Evolutionary conservation across 1,284 basidiomycete genomes (phyloP).

Genomic region (Ceratobasidium sp.): DNA sequence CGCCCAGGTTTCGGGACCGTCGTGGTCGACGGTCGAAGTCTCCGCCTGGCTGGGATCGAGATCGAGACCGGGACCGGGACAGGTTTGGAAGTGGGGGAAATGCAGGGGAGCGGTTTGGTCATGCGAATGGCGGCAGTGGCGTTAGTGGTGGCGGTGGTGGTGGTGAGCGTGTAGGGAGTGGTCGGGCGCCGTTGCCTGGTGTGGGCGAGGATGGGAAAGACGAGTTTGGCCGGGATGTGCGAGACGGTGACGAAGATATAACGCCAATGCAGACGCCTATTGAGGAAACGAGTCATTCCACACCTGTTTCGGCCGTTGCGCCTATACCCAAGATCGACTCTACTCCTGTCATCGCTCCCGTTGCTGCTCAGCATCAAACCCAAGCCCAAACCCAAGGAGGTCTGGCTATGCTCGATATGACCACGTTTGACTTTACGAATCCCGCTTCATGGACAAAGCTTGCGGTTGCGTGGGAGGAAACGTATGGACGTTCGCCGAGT

Average conservation of each 20-base stretch:
- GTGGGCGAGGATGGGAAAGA: slow-evolving; percentile 33
- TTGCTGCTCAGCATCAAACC: too few species aligned
- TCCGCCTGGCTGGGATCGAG: slow-evolving; percentile 8
- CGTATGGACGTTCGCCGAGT: slow-evolving; percentile 44
- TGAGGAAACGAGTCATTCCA: background rate
- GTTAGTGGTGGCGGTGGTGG: background rate
- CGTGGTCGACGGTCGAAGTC: slow-evolving; percentile 21
- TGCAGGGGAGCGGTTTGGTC: too few species aligned
- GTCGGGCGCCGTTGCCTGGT: slow-evolving; percentile 32
- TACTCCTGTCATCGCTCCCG: too few species aligned
- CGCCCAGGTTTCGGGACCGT: slow-evolving; percentile 13
- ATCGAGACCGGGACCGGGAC: background rate
- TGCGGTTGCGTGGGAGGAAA: slow-evolving; percentile 45
- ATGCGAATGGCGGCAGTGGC: too few species aligned
- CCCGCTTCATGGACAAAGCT: slow-evolving; percentile 45
- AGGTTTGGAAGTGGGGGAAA: too few species aligned
- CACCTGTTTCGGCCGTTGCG: background rate
- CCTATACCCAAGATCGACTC: background rate
- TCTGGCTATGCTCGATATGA: slow-evolving; percentile 36
- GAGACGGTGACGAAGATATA: slow-evolving; percentile 2
- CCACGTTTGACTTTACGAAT: slow-evolving; percentile 41
- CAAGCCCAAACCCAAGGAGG: slow-evolving; percentile 7
- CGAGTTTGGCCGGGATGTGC: slow-evolving; percentile 41
- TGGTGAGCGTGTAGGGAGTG: slow-evolving; percentile 18
- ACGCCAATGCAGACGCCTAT: too few species aligned